Evolutionary conservation across 306 rosid species (phyloP), one percentile per base, ranked within the genome.

Genomic region (Quercus gilva): DNA sequence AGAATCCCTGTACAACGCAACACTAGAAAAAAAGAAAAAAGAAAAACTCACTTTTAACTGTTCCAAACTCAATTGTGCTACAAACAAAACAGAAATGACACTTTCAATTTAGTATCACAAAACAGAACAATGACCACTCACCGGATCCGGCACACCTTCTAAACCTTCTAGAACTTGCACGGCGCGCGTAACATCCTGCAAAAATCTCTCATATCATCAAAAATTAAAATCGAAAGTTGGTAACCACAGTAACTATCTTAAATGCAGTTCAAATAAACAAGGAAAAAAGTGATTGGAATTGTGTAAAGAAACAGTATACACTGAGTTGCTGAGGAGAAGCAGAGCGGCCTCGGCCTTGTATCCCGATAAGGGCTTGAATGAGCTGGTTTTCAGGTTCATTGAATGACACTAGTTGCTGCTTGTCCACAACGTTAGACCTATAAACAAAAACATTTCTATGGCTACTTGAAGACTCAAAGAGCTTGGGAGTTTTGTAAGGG

Each of bases 281-380:
- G 15, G 13, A 55, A 2, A 52, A 55, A 1, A 72, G 9, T 19
- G 43, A 73, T 2, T n/a, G 52, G 13, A 26, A 74, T 5, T 26
- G 4, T 21, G 68, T 76, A 67, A 14, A 51, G 49, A 15, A 67
- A 19, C 14, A 43, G 7, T 17, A 49, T 59, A 94, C 97, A 28
- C 31, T 76, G 82, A 94, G 94, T 70, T 92, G 98, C 17, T 91
- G 88, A 31, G 94, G 86, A 72, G 98, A 89, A 77, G 96, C 90
- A 68, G 96, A 87, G 59, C 97, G 97, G 29, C 98, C 98, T n/a
- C 97, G 92, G 78, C 98, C 98, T 85, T 89, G 94, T 78, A 86
- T 86, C 37, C 98, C 98, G 26, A 94, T 63, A 70, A 94, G 93
- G 1, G 97, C 91, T 59, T 92, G 86, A 52, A 94, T 80, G 76